Base-by-base conservation (phyloP, 2,329 filamentous ascomycete species). In the Ophiostoma himal-ulmi region DNA sequence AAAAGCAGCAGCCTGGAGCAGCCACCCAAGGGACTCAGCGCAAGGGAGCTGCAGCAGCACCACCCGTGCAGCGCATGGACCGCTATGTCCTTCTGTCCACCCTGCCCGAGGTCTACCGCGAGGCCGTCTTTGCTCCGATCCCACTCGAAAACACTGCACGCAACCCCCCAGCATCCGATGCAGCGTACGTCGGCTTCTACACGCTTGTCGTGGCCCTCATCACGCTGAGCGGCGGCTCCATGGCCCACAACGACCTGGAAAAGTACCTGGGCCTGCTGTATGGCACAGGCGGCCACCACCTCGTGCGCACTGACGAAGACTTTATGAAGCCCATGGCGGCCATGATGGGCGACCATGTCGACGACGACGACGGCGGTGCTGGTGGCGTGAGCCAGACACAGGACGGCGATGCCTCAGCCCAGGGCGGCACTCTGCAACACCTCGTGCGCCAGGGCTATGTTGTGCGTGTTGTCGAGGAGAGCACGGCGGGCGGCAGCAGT, bases 391-490 rank as follows among this genome's bases (percentile, higher is more conserved):
- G 39, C 52, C 37, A 48, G 5, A 44, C 52, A 3, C 70, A 69
- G 7, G 68, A 60, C 26, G 69, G 64, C 37, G 34, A 68, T 22
- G 17, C 20, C 17, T 22, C 8, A n/a, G n/a, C n/a, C 20, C 60
- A 57, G n/a, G 73, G 73, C 68, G 72, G 72, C 54, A 74, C 73
- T 2, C 65, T 74, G 39, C 73, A 89, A 74, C 86, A 87, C 68
- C 89, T 98, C 82, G 85, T 89, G 73, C 89, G 86, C 73, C 93
- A 98, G 69, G 91, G 91, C 0, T 99, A 99, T 77, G 82, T 99
- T 2, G 83, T 93, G 48, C 91, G 88, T 73, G 85, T 89, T 68
- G 85, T 89, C 26, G 93, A 97, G 75, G 87, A 0, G 92, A 62
- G 30, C n/a, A 64, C 68, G 3, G 41, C 64, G 30, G 67, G 69